Percentiles rank a stretch among this genome's conserved stretches.
phyloP scores from a whole-genome alignment of 306 rosid species.

The Sicyos baderoa region DNA sequence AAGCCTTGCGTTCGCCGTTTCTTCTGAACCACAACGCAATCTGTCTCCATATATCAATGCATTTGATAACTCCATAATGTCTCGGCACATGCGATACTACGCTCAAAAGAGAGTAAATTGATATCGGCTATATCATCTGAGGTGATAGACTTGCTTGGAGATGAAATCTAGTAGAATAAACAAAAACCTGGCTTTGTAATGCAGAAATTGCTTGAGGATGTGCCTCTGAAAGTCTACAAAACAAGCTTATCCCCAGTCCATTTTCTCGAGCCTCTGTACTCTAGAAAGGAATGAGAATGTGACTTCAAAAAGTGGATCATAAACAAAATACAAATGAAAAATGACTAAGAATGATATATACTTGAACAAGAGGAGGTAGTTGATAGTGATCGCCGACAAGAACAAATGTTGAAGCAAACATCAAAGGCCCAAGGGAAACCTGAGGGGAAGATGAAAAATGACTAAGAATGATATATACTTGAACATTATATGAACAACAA shows the following conservation, averaged over 20 bases:
- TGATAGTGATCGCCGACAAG: conserved; percentile 98
- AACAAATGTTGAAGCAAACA: conserved; percentile 76
- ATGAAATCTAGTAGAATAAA: conserved; percentile 6
- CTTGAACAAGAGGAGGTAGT: conserved; percentile 89
- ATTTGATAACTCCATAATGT: conserved; percentile 85
- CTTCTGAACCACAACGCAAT: conserved; percentile 80
- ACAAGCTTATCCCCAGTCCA: conserved; percentile 86
- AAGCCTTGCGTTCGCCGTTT: conserved; percentile 66
- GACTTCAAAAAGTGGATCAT: background rate
- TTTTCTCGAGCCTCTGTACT: conserved; percentile 88
- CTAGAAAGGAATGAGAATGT: conserved; percentile 31
- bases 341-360: conserved; percentile 20
- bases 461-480: too few relatives aligned
- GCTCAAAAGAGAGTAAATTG: conserved; percentile 30
- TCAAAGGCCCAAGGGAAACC: conserved; percentile 91
- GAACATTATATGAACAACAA: background rate
- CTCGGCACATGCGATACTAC: conserved; percentile 92
- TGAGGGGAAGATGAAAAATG: too few relatives aligned
- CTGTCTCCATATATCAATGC: conserved; percentile 84
- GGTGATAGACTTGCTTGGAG: conserved; percentile 6
- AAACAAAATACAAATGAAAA: conserved; percentile 6
- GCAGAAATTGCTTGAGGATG: conserved; percentile 89
- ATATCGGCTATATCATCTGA: conserved; percentile 19
- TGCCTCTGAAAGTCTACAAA: conserved; percentile 89
- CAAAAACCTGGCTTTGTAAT: conserved; percentile 76